Evolutionary conservation across 2,329 filamentous ascomycete species (phyloP).

Genomic region (Botryotinia globosa): DNA sequence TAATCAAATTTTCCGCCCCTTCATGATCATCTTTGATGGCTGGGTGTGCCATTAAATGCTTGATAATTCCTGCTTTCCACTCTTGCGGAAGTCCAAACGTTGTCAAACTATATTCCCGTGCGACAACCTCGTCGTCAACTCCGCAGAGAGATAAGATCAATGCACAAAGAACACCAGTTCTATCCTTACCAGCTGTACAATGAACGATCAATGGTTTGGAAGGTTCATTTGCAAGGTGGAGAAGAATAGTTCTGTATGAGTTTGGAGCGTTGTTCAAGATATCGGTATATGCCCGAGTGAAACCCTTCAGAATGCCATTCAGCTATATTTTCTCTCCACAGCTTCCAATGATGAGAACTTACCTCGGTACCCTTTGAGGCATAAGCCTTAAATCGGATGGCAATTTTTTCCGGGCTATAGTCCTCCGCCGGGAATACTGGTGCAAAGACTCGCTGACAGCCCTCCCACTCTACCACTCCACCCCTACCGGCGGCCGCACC

Average conservation of each 20-base stretch:
- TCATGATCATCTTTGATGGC: slow-evolving; percentile 43
- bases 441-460: slow-evolving; percentile 55
- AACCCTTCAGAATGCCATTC: slow-evolving; percentile 46
- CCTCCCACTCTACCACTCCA: slow-evolving; percentile 48
- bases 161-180: slow-evolving; percentile 69
- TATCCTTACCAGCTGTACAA: slow-evolving; percentile 75
- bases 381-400: slow-evolving; percentile 59
- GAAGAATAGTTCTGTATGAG: slow-evolving; percentile 53
- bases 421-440: slow-evolving; percentile 64
- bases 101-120: slow-evolving; percentile 66
- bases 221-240: slow-evolving; percentile 39
- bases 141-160: slow-evolving; percentile 63
- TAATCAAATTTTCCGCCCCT: slow-evolving; percentile 46
- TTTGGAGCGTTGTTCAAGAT: slow-evolving; percentile 55
- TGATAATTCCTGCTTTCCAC: slow-evolving; percentile 51
- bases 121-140: slow-evolving; percentile 57
- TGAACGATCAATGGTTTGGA: slow-evolving; percentile 60
- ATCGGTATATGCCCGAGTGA: slow-evolving; percentile 60
- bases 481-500: slow-evolving; percentile 38
- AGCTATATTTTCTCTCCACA: slow-evolving; percentile 1
- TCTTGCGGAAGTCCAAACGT: slow-evolving; percentile 54
- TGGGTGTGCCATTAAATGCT: slow-evolving; percentile 50
- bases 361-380: slow-evolving; percentile 45
- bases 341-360: not conserved
- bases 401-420: slow-evolving; percentile 61